Conservation (phyloP, 1,284 basidiomycete species). For the Boletus smithii region DNA sequence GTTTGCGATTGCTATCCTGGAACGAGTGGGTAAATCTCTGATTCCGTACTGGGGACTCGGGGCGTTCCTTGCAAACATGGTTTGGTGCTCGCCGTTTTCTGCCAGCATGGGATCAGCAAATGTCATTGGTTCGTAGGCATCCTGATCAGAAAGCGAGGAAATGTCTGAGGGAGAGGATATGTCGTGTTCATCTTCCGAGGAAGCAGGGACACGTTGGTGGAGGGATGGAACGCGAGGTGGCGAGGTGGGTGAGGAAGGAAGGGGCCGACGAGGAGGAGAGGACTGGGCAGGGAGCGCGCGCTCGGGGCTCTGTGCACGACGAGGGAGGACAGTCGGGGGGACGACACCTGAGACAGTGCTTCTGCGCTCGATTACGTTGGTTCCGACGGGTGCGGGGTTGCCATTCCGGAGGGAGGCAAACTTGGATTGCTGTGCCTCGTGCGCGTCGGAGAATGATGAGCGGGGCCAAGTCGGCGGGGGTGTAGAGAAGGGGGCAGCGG, state of each 20-base stretch:
- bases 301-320: constrained; percentile 16
- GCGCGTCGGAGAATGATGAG: constrained; percentile 2
- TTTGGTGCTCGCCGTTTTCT: constrained; percentile 6
- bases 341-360: constrained; percentile 29
- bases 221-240: constrained; percentile 10
- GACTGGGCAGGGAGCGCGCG: constrained; percentile 9
- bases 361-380: constrained; percentile 23
- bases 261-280: constrained; percentile 28
- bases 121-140: constrained; percentile 26
- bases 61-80: not conserved
- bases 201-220: constrained; percentile 13
- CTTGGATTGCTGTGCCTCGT: constrained; percentile 7
- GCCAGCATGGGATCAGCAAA: constrained; percentile 26
- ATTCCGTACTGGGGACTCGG: constrained; percentile 30
- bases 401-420: constrained; percentile 20
- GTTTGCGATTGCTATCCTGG: constrained; percentile 22
- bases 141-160: constrained; percentile 13
- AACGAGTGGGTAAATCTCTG: constrained; percentile 26
- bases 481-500: constrained; percentile 3
- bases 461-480: constrained; percentile 16
- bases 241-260: constrained; percentile 26
- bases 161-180: constrained; percentile 15
- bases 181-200: constrained; percentile 16
- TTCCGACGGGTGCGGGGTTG: constrained; percentile 7
- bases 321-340: constrained; percentile 2